Conservation (phyloP, 306 rosid genomes). For the Betula pendula region DNA sequence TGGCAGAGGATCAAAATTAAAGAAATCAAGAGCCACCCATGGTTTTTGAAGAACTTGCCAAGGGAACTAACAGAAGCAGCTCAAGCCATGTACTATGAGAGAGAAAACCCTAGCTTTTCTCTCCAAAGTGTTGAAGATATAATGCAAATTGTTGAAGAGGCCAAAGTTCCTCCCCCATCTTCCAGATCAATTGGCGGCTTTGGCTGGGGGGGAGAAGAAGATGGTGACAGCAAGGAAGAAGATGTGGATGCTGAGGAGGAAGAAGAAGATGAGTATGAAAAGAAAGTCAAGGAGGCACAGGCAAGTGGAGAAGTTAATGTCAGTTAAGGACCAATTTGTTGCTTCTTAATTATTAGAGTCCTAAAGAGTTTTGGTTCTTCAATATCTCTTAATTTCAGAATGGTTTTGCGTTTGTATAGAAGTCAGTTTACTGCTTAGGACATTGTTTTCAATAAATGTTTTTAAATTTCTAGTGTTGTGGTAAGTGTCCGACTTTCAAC, state of each 20-base stretch:
- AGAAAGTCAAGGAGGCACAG: constrained; percentile 73
- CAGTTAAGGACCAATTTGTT: constrained; percentile 26
- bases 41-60: constrained; percentile 84
- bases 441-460: constrained; percentile 38
- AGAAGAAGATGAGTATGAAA: constrained; percentile 66
- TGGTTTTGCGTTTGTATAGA: constrained; percentile 42
- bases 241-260: constrained; percentile 37
- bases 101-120: constrained; percentile 76
- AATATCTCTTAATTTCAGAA: constrained; percentile 29
- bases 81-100: constrained; percentile 68
- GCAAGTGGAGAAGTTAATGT: constrained; percentile 64
- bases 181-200: constrained; percentile 61
- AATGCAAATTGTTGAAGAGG: constrained; percentile 77
- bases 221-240: constrained; percentile 44
- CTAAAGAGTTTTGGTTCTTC: constrained; percentile 44
- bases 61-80: constrained; percentile 80
- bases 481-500: constrained; percentile 23
- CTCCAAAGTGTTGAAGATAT: constrained; percentile 68
- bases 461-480: constrained; percentile 37
- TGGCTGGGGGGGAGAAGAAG: constrained; percentile 79
- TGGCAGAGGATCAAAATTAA: constrained; percentile 74
- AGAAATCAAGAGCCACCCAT: constrained; percentile 79
- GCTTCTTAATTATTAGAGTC: constrained; percentile 27
- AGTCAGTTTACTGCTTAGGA: constrained; percentile 37
- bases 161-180: constrained; percentile 54